A percentile compares a stretch with the other conserved stretches of the same genome.
Conservation (phyloP, 2,329 filamentous ascomycete genomes). For the Colletotrichum liaoningense region DNA sequence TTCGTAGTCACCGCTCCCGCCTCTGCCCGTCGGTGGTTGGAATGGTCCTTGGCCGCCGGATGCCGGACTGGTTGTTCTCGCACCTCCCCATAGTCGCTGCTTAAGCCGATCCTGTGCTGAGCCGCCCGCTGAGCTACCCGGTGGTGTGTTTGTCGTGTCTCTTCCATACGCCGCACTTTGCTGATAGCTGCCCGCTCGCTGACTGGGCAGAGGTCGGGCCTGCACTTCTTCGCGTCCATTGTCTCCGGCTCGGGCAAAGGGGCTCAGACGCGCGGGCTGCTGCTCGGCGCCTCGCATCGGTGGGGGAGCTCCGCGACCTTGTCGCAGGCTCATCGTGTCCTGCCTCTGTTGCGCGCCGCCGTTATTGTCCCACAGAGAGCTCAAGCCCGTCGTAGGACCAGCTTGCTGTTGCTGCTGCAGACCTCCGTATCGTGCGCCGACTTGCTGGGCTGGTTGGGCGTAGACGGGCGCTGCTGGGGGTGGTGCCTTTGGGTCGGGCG, state of each 20-base stretch:
- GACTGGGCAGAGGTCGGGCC: constrained; percentile 75
- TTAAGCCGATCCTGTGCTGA: constrained; percentile 86
- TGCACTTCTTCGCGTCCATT: constrained; percentile 50
- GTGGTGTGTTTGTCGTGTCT: constrained; percentile 42
- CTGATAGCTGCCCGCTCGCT: constrained; percentile 82
- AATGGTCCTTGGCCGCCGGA: constrained; percentile 55
- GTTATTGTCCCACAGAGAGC: constrained; percentile 68
- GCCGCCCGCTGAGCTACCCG: constrained; percentile 53
- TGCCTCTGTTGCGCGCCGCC: constrained; percentile 47
- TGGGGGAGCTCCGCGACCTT: constrained; percentile 52
- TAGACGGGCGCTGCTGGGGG: constrained; percentile 65
- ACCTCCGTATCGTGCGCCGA: constrained; percentile 66
- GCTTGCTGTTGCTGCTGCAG: constrained; percentile 49
- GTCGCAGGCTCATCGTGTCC: constrained; percentile 57
- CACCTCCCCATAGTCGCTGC: constrained; percentile 77
- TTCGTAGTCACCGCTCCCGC: constrained; percentile 51
- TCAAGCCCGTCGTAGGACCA: constrained; percentile 52
- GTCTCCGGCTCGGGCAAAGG: constrained; percentile 42
- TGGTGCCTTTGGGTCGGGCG: constrained; percentile 85
- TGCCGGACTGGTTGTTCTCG: constrained; percentile 67
- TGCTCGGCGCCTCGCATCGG: constrained; percentile 37
- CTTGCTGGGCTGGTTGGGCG: constrained; percentile 55
- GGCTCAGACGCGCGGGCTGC: constrained; percentile 45
- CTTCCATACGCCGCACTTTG: constrained; percentile 48
- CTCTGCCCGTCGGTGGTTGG: constrained; percentile 53